These are phyloP conservation scores for Anastatica hierochuntica DNA, from an alignment of 345 rosid genomes.

Conservation along the genomic window DNA sequence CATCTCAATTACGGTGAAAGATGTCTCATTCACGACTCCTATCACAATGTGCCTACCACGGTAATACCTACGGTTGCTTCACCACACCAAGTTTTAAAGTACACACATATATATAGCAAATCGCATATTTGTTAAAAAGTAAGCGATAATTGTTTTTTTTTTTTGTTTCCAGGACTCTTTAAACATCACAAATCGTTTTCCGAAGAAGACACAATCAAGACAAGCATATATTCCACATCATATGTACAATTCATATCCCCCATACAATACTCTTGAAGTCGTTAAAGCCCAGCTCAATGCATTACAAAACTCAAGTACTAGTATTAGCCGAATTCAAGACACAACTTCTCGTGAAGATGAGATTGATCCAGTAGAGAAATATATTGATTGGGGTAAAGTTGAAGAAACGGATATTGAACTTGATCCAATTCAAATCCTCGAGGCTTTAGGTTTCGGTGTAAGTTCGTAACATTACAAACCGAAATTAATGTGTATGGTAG, in stretches of 20 bases:
- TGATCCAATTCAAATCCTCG: slow-evolving; percentile 4
- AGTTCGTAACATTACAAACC: neutral
- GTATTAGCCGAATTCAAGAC: neutral
- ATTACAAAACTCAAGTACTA: slow-evolving; percentile 13
- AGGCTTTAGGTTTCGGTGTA: slow-evolving; percentile 8
- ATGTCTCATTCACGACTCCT: neutral
- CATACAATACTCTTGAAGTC: slow-evolving; percentile 17
- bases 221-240: neutral
- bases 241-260: slow-evolving; percentile 5
- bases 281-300: slow-evolving; percentile 1
- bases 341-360: slow-evolving; percentile 7
- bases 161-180: neutral
- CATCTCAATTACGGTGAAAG: slow-evolving; percentile 1
- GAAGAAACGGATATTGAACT: slow-evolving; percentile 1
- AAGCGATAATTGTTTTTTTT: neutral
- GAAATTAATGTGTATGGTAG: no score
- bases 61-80: no score
- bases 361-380: slow-evolving; percentile 9
- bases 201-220: neutral
- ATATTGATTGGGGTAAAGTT: slow-evolving; percentile 20
- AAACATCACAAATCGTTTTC: neutral
- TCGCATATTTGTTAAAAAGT: no score
- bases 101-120: no score
- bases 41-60: neutral
- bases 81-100: no score